These are phyloP conservation scores for Monilinia aucupariae DNA, from an alignment of 2,329 filamentous ascomycete species.

Conservation along the genomic window DNA sequence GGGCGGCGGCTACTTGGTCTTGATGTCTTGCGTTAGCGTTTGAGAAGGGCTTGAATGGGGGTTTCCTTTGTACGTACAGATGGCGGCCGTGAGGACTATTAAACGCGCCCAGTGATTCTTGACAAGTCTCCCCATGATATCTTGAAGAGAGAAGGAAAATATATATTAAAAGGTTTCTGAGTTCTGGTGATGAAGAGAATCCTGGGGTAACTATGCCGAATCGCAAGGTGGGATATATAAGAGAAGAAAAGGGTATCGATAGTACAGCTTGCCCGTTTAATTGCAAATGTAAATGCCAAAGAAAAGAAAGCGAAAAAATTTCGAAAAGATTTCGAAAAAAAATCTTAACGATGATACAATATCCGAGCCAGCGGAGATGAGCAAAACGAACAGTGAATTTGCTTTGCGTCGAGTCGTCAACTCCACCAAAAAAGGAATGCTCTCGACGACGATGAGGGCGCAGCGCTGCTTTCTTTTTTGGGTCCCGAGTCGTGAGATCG, in stretches of 20 bases:
- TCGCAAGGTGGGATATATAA: slow-evolving; percentile 20
- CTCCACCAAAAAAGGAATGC: slow-evolving; percentile 48
- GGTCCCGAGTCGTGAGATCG: slow-evolving; percentile 15
- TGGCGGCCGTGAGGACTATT: slow-evolving; percentile 79
- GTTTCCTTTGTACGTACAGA: slow-evolving; percentile 37
- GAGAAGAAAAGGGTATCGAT: slow-evolving; percentile 33
- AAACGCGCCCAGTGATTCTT: slow-evolving; percentile 99
- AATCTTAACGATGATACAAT: slow-evolving; percentile 34
- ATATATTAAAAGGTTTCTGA: too few relatives aligned
- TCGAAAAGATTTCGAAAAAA: too few relatives aligned
- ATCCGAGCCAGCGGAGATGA: slow-evolving; percentile 48
- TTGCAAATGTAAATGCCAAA: too few relatives aligned
- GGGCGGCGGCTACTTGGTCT: slow-evolving; percentile 82
- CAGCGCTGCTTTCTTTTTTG: slow-evolving; percentile 36
- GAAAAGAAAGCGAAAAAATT: too few relatives aligned
- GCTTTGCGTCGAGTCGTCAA: slow-evolving; percentile 31
- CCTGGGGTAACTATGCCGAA: slow-evolving; percentile 17
- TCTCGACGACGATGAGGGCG: slow-evolving; percentile 48
- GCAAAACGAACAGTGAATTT: slow-evolving; percentile 31
- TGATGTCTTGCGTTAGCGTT: slow-evolving; percentile 19
- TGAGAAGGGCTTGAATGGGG: background rate
- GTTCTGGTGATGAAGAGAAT: background rate
- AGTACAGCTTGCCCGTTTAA: background rate
- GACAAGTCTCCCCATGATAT: slow-evolving; percentile 86
- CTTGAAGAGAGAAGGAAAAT: background rate